Percentiles rank a stretch among this genome's conserved stretches.
Conservation (phyloP, 2,329 filamentous ascomycete species). For the Calonectria pauciramosa region DNA sequence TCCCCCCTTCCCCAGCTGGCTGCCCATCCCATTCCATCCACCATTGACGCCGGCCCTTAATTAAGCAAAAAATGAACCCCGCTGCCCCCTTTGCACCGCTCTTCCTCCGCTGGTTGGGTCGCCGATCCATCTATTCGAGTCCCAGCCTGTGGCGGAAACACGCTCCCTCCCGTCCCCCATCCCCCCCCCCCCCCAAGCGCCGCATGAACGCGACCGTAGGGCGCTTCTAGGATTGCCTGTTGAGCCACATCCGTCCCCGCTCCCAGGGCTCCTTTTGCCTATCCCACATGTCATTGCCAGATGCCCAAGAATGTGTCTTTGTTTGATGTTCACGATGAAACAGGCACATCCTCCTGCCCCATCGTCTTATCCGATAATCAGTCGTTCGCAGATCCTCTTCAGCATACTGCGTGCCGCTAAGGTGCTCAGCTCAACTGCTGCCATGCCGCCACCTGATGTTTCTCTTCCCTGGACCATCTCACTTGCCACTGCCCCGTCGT, state of each 20-base stretch:
- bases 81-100: conserved; percentile 6
- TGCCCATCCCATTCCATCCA: conserved; percentile 12
- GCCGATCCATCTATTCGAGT: background rate
- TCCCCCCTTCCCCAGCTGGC: background rate
- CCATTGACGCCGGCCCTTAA: conserved; percentile 22
- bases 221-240: conserved; percentile 1
- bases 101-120: background rate
- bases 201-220: conserved; percentile 13
- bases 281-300: background rate
- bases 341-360: background rate
- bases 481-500: background rate
- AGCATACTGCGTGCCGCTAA: background rate
- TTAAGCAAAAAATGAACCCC: conserved; percentile 10
- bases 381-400: background rate
- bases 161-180: background rate
- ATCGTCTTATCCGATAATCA: background rate
- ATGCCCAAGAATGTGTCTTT: background rate
- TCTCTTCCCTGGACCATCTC: background rate
- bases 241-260: background rate
- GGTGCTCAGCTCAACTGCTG: background rate
- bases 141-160: conserved; percentile 5
- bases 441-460: background rate
- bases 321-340: background rate
- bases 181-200: background rate
- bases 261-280: background rate